phyloP scores from a whole-genome alignment of 148 eudicot species.

The Rhododendron molle region DNA sequence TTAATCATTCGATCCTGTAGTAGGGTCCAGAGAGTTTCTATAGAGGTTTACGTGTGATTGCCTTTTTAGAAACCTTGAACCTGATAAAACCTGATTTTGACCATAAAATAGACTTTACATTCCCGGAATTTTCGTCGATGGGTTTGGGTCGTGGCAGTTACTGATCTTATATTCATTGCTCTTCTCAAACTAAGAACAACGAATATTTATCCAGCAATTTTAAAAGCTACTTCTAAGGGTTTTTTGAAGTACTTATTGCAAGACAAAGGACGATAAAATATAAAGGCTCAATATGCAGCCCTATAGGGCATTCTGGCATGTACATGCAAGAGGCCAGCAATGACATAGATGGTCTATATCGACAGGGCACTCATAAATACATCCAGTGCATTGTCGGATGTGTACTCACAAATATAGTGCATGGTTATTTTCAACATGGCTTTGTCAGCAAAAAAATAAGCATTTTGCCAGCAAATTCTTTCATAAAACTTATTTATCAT shows the following conservation, averaged over 20 bases:
- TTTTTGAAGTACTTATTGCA: neutral
- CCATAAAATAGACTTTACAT: neutral
- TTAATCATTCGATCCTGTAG: neutral
- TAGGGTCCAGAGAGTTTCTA: neutral
- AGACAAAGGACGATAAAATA: neutral
- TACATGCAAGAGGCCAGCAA: neutral
- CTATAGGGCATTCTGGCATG: neutral
- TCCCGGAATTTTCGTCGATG: neutral
- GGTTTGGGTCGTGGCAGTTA: neutral
- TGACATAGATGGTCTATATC: neutral
- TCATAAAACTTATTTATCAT: neutral
- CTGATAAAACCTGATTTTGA: neutral
- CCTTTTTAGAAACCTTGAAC: neutral
- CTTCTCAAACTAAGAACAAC: neutral
- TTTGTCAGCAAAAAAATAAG: neutral
- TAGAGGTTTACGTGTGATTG: neutral
- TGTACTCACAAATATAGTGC: neutral
- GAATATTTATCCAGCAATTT: neutral
- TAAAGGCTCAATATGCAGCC: neutral
- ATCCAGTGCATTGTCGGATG: neutral
- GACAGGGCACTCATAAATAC: neutral
- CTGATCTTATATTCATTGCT: neutral
- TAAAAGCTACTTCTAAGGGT: neutral
- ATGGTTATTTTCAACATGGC: neutral
- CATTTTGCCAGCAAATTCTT: neutral